phyloP scores from a whole-genome alignment of 768 basidiomycete species.

The Macrolepiota dolichaula region DNA sequence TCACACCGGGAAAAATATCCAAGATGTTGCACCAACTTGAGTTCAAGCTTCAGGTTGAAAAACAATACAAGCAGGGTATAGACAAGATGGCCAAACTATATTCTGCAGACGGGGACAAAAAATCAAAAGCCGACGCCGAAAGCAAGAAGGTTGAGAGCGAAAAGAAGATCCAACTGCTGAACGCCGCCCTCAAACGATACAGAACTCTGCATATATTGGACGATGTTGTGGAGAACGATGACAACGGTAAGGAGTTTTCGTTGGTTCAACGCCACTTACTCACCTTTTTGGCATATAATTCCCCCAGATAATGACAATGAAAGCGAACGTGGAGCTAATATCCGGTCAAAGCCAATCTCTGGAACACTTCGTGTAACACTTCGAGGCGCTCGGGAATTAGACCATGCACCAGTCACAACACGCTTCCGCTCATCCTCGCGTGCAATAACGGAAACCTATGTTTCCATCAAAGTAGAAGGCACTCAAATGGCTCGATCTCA shows the following conservation, averaged over 20 bases:
- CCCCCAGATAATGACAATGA: slow-evolving; percentile 55
- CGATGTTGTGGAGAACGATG: slow-evolving; percentile 84
- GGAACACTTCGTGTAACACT: slow-evolving; percentile 89
- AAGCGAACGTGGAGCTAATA: slow-evolving; percentile 87
- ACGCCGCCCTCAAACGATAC: slow-evolving; percentile 91
- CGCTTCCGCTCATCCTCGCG: slow-evolving; percentile 78
- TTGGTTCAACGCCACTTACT: neutral
- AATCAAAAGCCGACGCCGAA: slow-evolving; percentile 89
- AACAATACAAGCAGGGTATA: slow-evolving; percentile 96
- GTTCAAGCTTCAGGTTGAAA: slow-evolving; percentile 98
- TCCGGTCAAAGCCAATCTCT: slow-evolving; percentile 90
- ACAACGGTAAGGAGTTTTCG: slow-evolving; percentile 43
- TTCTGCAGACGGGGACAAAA: slow-evolving; percentile 96
- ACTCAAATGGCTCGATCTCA: slow-evolving; percentile 90
- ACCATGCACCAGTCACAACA: slow-evolving; percentile 79
- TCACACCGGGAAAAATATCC: slow-evolving; percentile 94
- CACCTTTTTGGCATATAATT: slow-evolving; percentile 15
- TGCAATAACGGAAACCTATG: slow-evolving; percentile 77
- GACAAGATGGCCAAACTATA: slow-evolving; percentile 99
- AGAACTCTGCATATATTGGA: slow-evolving; percentile 94
- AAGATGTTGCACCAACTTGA: slow-evolving; percentile 98
- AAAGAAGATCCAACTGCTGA: slow-evolving; percentile 91
- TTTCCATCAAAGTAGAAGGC: slow-evolving; percentile 95
- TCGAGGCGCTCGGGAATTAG: slow-evolving; percentile 89
- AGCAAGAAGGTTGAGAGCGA: slow-evolving; percentile 93